These are phyloP conservation scores for Paramecium pentaurelia DNA, from an alignment of 73 alveolate genomes.

Conservation along the genomic window DNA sequence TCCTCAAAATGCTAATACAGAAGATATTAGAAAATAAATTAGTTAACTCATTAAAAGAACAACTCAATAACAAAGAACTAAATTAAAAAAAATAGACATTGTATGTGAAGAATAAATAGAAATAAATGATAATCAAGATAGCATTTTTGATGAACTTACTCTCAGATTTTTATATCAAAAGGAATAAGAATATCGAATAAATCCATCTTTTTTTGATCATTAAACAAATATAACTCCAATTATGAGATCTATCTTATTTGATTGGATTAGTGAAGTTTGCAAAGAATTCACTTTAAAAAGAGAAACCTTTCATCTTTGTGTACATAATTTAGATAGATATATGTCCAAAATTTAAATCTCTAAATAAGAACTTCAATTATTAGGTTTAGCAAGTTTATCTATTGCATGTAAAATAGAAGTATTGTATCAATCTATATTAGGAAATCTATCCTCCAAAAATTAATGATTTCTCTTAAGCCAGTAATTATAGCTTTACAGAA, in stretches of 20 bases:
- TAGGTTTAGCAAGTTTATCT: conserved; percentile 84
- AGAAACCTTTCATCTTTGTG: conserved; percentile 84
- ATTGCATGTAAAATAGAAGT: conserved; percentile 90
- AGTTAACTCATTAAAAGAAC: background rate
- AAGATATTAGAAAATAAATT: conserved; percentile 1
- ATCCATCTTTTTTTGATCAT: background rate
- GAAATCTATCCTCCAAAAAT: conserved; percentile 81
- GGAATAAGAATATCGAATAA: background rate
- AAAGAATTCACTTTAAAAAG: conserved; percentile 84
- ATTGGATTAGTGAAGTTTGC: conserved; percentile 97
- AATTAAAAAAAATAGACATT: background rate
- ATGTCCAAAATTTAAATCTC: conserved; percentile 68
- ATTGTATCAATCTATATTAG: background rate
- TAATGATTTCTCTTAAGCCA: conserved; percentile 68
- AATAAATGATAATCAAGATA: background rate
- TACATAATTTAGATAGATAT: conserved; percentile 78
- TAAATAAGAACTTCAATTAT: conserved; percentile 75
- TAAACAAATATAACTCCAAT: conserved; percentile 64
- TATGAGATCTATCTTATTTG: conserved; percentile 87
- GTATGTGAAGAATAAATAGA: conserved; percentile 22
- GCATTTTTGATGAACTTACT: background rate
- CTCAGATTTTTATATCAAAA: background rate
- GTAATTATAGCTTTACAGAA: conserved; percentile 73
- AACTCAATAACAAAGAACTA: background rate
- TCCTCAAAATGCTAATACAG: background rate